A percentile compares a stretch with the other conserved stretches of the same genome.
Conservation (phyloP, 1,284 basidiomycete species). For the Athelia sp. region DNA sequence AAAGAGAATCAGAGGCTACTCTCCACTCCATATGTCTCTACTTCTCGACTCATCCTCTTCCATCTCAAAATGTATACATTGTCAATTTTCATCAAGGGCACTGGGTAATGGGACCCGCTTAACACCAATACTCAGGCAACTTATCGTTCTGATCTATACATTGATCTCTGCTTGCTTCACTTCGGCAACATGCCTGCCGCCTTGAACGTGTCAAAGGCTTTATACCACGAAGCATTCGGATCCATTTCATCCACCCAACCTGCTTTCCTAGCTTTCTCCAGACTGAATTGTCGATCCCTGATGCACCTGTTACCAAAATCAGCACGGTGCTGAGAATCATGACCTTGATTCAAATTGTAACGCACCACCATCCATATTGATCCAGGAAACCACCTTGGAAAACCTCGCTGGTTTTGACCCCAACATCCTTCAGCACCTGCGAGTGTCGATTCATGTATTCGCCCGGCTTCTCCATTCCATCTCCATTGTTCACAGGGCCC, state of each 20-base stretch:
- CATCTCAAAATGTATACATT: no score
- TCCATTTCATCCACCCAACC: constrained; percentile 13
- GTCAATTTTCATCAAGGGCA: no score
- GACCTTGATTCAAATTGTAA: neutral
- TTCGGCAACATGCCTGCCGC: constrained; percentile 9
- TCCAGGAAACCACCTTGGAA: constrained; percentile 8
- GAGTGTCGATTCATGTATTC: constrained; percentile 10
- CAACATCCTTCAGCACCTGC: constrained; percentile 7
- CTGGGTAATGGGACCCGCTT: no score
- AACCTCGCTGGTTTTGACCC: constrained; percentile 10
- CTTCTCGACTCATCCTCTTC: no score
- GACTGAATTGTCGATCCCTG: constrained; percentile 11
- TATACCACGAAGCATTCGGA: constrained; percentile 10
- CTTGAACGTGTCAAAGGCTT: constrained; percentile 11
- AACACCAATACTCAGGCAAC: no score
- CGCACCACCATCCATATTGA: constrained; percentile 7
- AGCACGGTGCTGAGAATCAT: no score
- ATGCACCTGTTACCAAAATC: no score
- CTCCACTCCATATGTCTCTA: no score
- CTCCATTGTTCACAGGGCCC: constrained; percentile 4
- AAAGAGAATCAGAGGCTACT: no score
- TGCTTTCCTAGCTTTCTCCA: constrained; percentile 11
- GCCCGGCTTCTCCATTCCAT: constrained; percentile 6
- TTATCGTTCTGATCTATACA: no score
- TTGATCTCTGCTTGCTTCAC: no score